Base-by-base conservation (phyloP, 2,329 filamentous ascomycete genomes). In the Ceratocystis variospora region DNA sequence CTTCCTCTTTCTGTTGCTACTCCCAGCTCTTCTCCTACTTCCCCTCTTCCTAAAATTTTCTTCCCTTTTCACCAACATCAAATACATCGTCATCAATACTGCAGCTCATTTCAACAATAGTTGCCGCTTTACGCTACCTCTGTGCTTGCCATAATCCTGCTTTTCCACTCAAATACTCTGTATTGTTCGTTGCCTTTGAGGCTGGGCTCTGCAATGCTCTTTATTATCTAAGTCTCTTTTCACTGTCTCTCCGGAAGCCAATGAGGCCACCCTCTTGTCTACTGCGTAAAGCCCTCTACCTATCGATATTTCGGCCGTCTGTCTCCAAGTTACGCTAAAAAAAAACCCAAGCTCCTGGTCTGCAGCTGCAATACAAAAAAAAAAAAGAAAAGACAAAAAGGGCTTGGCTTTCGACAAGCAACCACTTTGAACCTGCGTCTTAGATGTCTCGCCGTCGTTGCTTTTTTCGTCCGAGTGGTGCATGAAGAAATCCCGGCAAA, bases 401-500 rank as follows among this genome's bases (percentile, higher is more conserved):
- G 50, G 3, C 25, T 31, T 57, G 53, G 53, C 15, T 33, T 57
- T 57, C 25, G 6, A 12, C 53, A 57, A 28, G 25, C 28, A 31
- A 28, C 28, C 25, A 57, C 53, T 50, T 57, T 57, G 5, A 57
- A 28, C 53, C 53, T 57, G 25, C 53, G 19, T 57, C 10, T 19
- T 31, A 12, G 53, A 57, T 28, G 53, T 28, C 53, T 57, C n/a
- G 25, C 28, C 53, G n/a, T 17, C 31, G 53, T 57, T 57, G 3
- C 53, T 19, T 57, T 31, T 33, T 31, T 15, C 53, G 53, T 57
- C 53, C 22, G 28, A 57, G 53, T 25, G 53, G 53, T 57, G 53
- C 53, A 33, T 57, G 53, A 57, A 57, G 53, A 31, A 57, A 57
- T 57, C 53, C 53, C 19, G n/a, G 19, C 41, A 45, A 37, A 62